Base-by-base conservation (phyloP, 306 rosid genomes). In the Lupinus albus region DNA sequence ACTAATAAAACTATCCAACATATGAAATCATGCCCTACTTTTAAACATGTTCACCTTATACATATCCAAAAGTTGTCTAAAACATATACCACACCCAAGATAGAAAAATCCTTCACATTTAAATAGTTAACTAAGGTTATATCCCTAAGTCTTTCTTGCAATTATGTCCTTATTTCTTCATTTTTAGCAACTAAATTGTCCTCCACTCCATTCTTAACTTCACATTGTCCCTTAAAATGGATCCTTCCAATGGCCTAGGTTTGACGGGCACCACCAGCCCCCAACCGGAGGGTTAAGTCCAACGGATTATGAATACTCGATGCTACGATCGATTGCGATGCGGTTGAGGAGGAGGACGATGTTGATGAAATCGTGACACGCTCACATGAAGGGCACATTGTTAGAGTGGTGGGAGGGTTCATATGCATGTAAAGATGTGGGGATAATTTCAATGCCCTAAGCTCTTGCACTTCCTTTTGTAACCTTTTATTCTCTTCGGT, bases 331-430 rank as follows among this genome's bases (percentile, higher is more conserved):
- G 4, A 25, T 0, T 76, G 58, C 70, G 32, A 13, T 7, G 33
- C 1, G 63, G 78, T 51, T 1, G 73, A 67, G 9, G 73, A 67
- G 9, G 85, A 39, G 2, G 84, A 80, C 0, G 85, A 71, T 5
- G 91, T 48, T 0, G 80, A 69, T 7, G 92, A 68, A 64, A 73
- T 82, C 0, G 79, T 70, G 2, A 84, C 85, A 0, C 88, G 89
- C 82, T 91, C 86, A 13, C 97, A 88, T 0, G 89, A 85, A 21
- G 92, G 92, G 72, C 97, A 91, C 90, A 91, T 86, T 6, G 95
- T 85, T 48, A 91, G 97, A n/a, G 97, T 91, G 18, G 97, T 91
- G 17, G 97, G 97, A 71, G 97, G 97, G 41, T 61, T 87, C 91
- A 85, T 87, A 21, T 87, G 87, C 91, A 84, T 90, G 80, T 82